phyloP scores from a whole-genome alignment of 228 moss, liverwort and hornwort species.

The Sphagnum magellanicum region DNA sequence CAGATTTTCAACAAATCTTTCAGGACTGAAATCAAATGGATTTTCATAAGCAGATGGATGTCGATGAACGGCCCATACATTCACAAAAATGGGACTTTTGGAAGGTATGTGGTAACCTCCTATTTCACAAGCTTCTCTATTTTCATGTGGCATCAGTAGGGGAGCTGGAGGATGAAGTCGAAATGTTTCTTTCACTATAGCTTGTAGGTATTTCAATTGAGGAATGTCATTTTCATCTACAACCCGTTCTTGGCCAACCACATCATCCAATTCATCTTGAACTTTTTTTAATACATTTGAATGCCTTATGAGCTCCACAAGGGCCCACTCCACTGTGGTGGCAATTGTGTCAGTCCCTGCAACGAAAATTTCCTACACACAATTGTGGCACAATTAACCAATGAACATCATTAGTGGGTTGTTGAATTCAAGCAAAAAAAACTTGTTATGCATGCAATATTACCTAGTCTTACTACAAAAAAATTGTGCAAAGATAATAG shows the following conservation, averaged over 20 bases:
- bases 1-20: not conserved
- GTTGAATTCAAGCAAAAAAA: too few relatives aligned
- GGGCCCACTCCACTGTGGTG: conserved; percentile 5
- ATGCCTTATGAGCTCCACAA: conserved; percentile 6
- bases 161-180: conserved; percentile 3
- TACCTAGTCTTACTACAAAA: too few relatives aligned
- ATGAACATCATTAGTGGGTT: too few relatives aligned
- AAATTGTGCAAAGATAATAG: too few relatives aligned
- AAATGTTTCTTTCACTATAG: conserved; percentile 5
- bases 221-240: conserved; percentile 7
- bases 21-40: conserved; percentile 6
- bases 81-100: conserved; percentile 4
- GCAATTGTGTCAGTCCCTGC: conserved; percentile 6
- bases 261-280: conserved; percentile 7
- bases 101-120: conserved; percentile 6
- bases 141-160: conserved; percentile 4
- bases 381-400: too few relatives aligned
- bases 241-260: conserved; percentile 3
- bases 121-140: conserved; percentile 3
- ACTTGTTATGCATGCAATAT: too few relatives aligned
- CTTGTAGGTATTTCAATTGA: conserved; percentile 4
- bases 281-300: not conserved
- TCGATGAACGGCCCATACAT: conserved; percentile 7
- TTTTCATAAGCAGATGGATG: conserved; percentile 8
- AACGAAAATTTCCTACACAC: conserved; percentile 1